Evolutionary conservation across 192 early-diverging fungal species (phyloP).

Genomic region (Backusella luteola): DNA sequence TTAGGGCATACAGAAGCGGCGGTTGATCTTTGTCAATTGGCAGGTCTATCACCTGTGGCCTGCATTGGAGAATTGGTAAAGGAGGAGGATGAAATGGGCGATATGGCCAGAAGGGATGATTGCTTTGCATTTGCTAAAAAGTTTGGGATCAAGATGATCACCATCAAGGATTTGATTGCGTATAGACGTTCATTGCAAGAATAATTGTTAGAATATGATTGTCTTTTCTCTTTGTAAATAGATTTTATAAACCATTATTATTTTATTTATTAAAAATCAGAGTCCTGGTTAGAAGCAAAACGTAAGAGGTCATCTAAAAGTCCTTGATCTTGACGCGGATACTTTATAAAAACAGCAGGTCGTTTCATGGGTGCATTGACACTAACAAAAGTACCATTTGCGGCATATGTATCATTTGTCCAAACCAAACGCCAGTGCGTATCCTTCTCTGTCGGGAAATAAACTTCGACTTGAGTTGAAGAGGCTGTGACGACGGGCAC

Average conservation of each 20-base stretch:
- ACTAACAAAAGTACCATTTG: conserved; percentile 16
- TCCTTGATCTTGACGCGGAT: conserved; percentile 29
- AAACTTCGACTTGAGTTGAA: conserved; percentile 31
- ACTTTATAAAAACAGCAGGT: conserved; percentile 36
- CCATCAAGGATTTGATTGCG: conserved; percentile 81
- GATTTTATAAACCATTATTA: too few species aligned
- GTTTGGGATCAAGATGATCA: conserved; percentile 83
- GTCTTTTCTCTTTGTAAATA: too few species aligned
- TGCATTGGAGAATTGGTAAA: conserved; percentile 94
- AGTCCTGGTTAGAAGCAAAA: conserved; percentile 11
- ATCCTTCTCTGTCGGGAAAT: conserved; percentile 28
- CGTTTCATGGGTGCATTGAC: conserved; percentile 32
- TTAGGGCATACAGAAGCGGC: conserved; percentile 96
- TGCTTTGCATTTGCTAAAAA: conserved; percentile 81
- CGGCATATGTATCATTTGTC: conserved; percentile 25
- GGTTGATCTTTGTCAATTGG: conserved; percentile 84
- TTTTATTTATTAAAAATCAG: too few species aligned
- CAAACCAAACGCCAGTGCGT: conserved; percentile 34
- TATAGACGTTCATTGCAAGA: conserved; percentile 45
- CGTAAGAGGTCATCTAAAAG: conserved; percentile 19
- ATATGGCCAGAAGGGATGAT: conserved; percentile 94
- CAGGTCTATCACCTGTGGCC: conserved; percentile 77
- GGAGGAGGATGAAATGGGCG: conserved; percentile 72
- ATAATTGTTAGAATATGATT: background rate
- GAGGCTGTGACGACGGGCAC: conserved; percentile 29